These are phyloP conservation scores for Xylariaceae sp. DNA, from an alignment of 2,329 filamentous ascomycete species.

Conservation along the genomic window DNA sequence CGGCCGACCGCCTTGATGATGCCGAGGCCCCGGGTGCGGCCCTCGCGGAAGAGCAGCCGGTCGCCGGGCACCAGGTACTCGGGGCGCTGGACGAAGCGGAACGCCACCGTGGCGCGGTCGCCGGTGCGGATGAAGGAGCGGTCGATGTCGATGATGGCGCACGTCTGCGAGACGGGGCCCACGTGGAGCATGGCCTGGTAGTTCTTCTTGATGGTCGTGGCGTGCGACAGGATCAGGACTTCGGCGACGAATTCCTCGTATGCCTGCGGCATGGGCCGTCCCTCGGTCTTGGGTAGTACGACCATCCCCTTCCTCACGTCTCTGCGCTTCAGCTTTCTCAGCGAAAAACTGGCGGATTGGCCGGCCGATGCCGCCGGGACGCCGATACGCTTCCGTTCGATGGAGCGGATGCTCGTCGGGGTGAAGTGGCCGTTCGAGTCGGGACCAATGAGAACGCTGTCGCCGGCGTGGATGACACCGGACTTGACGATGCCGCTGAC, in stretches of 20 bases:
- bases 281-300: conserved; percentile 75
- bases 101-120: conserved; percentile 88
- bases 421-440: conserved; percentile 87
- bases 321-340: conserved; percentile 80
- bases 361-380: conserved; percentile 85
- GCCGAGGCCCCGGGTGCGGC: conserved; percentile 86
- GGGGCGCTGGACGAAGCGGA: conserved; percentile 87
- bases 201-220: conserved; percentile 91
- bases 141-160: conserved; percentile 94
- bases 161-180: conserved; percentile 89
- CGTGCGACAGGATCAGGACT: conserved; percentile 89
- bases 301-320: conserved; percentile 98
- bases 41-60: conserved; percentile 85
- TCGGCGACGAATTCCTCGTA: conserved; percentile 72
- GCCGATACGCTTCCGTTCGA: conserved; percentile 86
- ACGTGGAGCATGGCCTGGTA: conserved; percentile 99
- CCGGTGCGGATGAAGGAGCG: conserved; percentile 91
- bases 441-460: conserved; percentile 80
- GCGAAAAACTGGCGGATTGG: conserved; percentile 84
- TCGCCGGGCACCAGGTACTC: conserved; percentile 89
- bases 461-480: conserved; percentile 82
- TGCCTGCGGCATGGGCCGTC: conserved; percentile 61
- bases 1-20: conserved; percentile 90
- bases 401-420: conserved; percentile 79
- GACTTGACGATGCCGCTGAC: conserved; percentile 90